Conservation (phyloP, 2,329 filamentous ascomycete species). For the Bipolaris cookei region DNA sequence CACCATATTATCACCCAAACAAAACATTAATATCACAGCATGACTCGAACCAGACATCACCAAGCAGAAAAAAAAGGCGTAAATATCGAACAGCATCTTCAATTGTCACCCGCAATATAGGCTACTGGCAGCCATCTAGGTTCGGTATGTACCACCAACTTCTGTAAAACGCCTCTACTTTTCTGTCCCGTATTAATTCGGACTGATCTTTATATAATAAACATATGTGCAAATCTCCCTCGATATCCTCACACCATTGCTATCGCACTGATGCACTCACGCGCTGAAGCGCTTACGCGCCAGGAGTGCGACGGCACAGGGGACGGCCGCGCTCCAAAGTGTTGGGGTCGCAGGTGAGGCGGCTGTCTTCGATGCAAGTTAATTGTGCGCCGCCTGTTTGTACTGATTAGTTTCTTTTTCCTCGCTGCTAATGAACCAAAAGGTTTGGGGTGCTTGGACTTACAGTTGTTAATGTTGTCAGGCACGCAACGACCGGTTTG, state of each 20-base stretch:
- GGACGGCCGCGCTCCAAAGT: constrained; percentile 34
- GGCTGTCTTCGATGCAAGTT: constrained; percentile 37
- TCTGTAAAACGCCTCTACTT: neutral
- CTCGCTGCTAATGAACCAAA: no score
- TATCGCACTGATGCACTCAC: neutral
- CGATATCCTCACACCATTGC: neutral
- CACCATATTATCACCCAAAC: no score
- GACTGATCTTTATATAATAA: constrained; percentile 12
- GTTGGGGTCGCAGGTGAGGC: constrained; percentile 33
- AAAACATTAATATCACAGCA: no score
- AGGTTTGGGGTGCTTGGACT: no score
- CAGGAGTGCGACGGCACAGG: constrained; percentile 18
- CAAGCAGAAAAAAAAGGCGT: no score
- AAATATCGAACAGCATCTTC: no score
- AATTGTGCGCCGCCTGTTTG: constrained; percentile 31
- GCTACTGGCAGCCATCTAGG: neutral
- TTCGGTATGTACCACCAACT: neutral
- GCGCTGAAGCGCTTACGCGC: constrained; percentile 4
- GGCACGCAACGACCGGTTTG: constrained; percentile 37
- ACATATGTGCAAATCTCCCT: neutral
- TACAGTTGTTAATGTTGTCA: constrained; percentile 32
- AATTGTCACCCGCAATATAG: neutral
- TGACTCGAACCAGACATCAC: no score
- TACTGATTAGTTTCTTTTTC: neutral
- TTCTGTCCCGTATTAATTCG: neutral